Conservation (phyloP, 495 filamentous ascomycete genomes). For the Neurospora sp. region DNA sequence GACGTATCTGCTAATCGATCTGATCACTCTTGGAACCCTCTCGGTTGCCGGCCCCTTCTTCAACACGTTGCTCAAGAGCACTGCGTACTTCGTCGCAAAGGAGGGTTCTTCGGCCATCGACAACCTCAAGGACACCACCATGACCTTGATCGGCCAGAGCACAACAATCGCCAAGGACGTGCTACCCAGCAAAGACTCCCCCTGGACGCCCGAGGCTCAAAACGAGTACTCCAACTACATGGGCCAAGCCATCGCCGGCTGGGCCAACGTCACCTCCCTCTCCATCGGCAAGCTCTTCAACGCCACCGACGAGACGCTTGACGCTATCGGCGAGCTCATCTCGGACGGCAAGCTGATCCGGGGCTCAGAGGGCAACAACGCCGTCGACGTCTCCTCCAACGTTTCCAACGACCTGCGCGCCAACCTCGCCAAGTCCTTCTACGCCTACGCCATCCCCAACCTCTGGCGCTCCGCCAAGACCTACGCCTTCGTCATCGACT, state of each 20-base stretch:
- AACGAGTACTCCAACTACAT: constrained; percentile 14
- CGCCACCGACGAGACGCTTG: constrained; percentile 6
- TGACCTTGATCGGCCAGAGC: constrained; percentile 3
- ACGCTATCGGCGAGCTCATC: constrained; percentile 10
- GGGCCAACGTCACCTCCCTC: constrained; percentile 3
- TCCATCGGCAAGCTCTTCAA: constrained; percentile 7
- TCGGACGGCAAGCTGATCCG: constrained; percentile 21
- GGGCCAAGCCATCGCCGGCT: constrained; percentile 12
- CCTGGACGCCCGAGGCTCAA: constrained; percentile 7
- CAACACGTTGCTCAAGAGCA: constrained; percentile 5
- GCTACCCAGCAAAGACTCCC: background rate
- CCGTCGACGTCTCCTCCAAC: background rate
- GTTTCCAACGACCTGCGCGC: background rate
- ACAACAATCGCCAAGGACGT: background rate
- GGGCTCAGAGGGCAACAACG: constrained; percentile 1
- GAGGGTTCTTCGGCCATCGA: background rate
- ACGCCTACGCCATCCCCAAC: constrained; percentile 22
- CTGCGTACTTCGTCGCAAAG: background rate
- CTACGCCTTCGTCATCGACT: constrained; percentile 25
- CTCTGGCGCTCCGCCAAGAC: constrained; percentile 17
- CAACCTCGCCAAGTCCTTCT: constrained; percentile 14
- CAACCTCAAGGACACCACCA: constrained; percentile 9
- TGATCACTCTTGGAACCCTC: constrained; percentile 16
- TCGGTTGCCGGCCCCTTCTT: constrained; percentile 15
- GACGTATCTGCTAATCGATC: constrained; percentile 18